Conservation (phyloP, 2,329 filamentous ascomycete genomes). For the Penicillium sp. region DNA sequence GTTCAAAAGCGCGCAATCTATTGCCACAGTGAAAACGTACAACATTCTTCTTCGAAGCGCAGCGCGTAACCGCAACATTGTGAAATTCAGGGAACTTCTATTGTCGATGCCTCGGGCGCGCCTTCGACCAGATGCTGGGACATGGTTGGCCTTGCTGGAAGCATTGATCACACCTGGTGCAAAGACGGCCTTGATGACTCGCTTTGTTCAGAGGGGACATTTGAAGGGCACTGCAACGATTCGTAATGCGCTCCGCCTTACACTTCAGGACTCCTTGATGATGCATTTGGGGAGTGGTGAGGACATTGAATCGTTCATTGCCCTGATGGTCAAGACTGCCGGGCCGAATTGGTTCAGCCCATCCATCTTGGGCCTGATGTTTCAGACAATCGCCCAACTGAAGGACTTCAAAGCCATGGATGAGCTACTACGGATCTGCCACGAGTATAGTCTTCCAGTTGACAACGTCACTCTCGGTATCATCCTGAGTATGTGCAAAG, state of each 20-base stretch:
- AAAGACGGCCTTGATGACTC: conserved; percentile 27
- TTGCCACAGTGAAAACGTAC: conserved; percentile 39
- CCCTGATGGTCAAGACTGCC: conserved; percentile 33
- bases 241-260: conserved; percentile 26
- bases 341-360: conserved; percentile 36
- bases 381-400: conserved; percentile 28
- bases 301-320: conserved; percentile 35
- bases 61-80: conserved; percentile 37
- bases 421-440: conserved; percentile 30
- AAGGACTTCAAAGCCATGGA: conserved; percentile 25
- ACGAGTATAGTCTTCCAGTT: conserved; percentile 24
- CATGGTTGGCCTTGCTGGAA: conserved; percentile 41
- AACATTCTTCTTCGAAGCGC: conserved; percentile 42
- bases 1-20: conserved; percentile 32
- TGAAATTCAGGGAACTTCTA: conserved; percentile 36
- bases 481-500: conserved; percentile 25
- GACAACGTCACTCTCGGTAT: conserved; percentile 27
- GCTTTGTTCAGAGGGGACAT: conserved; percentile 31
- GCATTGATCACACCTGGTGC: conserved; percentile 23
- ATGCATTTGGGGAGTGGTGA: conserved; percentile 31
- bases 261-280: conserved; percentile 31
- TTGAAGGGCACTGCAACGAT: conserved; percentile 22
- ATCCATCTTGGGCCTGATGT: conserved; percentile 35
- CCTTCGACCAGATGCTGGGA: conserved; percentile 38
- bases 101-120: conserved; percentile 35